Percentiles rank a stretch among this genome's conserved stretches.
phyloP scores from a whole-genome alignment of 2,329 filamentous ascomycete species.

The Aspergillus thermomutatus region DNA sequence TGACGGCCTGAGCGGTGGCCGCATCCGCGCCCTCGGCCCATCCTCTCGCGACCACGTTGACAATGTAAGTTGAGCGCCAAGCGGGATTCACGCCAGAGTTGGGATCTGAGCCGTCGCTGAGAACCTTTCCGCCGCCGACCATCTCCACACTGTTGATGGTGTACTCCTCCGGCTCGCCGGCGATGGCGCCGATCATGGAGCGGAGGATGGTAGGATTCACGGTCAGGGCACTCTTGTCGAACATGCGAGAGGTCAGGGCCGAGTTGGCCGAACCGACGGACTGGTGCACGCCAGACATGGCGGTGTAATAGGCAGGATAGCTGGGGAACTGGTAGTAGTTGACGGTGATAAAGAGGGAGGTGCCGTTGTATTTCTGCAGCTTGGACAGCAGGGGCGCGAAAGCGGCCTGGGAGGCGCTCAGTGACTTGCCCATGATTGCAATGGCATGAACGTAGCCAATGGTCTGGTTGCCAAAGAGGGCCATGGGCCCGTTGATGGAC shows the following conservation, averaged over 20 bases:
- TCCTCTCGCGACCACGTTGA: slow-evolving; percentile 25
- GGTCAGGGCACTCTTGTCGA: slow-evolving; percentile 13
- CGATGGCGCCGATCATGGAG: slow-evolving; percentile 7
- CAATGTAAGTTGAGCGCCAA: slow-evolving; percentile 46
- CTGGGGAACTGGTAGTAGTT: slow-evolving; percentile 25
- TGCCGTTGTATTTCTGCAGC: slow-evolving; percentile 3
- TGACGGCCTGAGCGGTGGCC: slow-evolving; percentile 15
- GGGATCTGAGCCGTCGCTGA: slow-evolving; percentile 29
- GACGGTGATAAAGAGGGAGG: slow-evolving; percentile 5
- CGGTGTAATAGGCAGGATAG: slow-evolving; percentile 26
- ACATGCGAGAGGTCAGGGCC: slow-evolving; percentile 23
- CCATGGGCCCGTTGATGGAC: slow-evolving; percentile 1
- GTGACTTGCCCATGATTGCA: slow-evolving; percentile 10
- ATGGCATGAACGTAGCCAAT: slow-evolving; percentile 13
- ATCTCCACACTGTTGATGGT: slow-evolving; percentile 16
- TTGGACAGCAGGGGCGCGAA: slow-evolving; percentile 6
- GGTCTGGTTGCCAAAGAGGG: not conserved
- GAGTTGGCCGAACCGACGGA: slow-evolving; percentile 16
- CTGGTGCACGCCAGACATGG: slow-evolving; percentile 23
- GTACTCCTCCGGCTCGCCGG: slow-evolving; percentile 11
- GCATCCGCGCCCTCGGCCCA: slow-evolving; percentile 10
- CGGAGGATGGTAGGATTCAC: slow-evolving; percentile 1
- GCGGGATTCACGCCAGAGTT: slow-evolving; percentile 50
- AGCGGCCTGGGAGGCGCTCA: slow-evolving; percentile 3
- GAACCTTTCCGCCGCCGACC: slow-evolving; percentile 26